Base-by-base conservation (phyloP, 176 grass and related monocot genomes). In the Cocos nucifera region DNA sequence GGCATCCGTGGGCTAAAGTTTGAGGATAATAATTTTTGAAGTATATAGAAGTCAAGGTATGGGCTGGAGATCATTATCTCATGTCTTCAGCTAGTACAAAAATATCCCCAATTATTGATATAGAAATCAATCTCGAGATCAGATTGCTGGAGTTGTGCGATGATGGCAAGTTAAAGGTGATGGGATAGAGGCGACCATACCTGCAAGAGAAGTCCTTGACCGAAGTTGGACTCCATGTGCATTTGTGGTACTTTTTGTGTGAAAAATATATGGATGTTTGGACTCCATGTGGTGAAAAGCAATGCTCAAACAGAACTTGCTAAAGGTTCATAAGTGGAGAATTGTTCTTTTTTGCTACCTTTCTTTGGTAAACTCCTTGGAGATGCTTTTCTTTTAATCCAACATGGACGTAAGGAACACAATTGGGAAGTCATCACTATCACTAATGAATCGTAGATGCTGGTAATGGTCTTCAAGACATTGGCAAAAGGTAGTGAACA, bases 231-330 rank as follows among this genome's bases (percentile, higher is more conserved):
- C n/a, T n/a, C n/a, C n/a, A n/a, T n/a, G 49, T 24, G 78, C 67
- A 66, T 98, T 63, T 67, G 75, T 55, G 66, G 61, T 78, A 79
- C 75, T 67, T 78, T 97, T 60, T 54, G 56, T 63, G 80, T 78
- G 50, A 67, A 54, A 65, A 80, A 51, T 59, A 60, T 82, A 71
- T 80, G 90, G 60, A 80, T 74, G 60, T 66, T 92, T 20, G 87
- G 81, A 54, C 17, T 98, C 79, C 81, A 83, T 81, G 84, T 88
- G 55, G 61, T 98, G 32, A 98, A 87, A 98, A 80, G 73, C 65
- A 68, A 58, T 83, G 79, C 84, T 19, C 93, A 92, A 59, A 88
- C 77, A 76, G 87, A 88, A 71, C 79, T 98, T 76, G 72, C 79
- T 70, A 76, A 85, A 73, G 84, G 35, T 32, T 82, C 73, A 27